Evolutionary conservation across 2,329 filamentous ascomycete species (phyloP).

Genomic region (Elsinoe perseae): DNA sequence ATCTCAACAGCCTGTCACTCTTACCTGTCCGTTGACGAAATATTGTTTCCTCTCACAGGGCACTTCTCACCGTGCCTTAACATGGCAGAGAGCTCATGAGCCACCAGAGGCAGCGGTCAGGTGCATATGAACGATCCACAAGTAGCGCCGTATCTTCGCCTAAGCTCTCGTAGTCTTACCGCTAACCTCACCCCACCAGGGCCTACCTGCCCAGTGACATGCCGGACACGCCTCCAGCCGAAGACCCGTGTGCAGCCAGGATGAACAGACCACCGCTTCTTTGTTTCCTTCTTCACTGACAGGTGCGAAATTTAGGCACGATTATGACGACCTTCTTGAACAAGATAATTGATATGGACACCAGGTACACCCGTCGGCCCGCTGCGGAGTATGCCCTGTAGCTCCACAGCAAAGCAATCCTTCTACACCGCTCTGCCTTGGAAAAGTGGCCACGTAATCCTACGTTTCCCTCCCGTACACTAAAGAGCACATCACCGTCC

Average conservation of each 20-base stretch:
- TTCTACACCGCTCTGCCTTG: conserved; percentile 7
- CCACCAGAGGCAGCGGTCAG: conserved; percentile 5
- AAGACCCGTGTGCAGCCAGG: conserved; percentile 1
- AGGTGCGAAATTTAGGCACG: not conserved
- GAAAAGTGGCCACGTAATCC: conserved; percentile 2
- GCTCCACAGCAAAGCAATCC: not conserved
- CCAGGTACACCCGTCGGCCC: conserved; percentile 3
- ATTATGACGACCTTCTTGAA: conserved; percentile 5
- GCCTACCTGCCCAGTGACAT: not conserved
- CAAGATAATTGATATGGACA: not conserved
- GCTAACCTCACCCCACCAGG: not conserved
- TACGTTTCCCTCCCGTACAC: too few relatives aligned
- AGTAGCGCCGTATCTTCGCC: conserved; percentile 3
- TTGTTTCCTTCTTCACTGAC: not conserved
- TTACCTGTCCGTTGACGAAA: not conserved
- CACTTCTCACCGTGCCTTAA: conserved; percentile 9
- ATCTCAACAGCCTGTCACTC: not conserved
- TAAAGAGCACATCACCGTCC: not conserved
- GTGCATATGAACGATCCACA: not conserved
- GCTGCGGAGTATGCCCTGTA: conserved; percentile 3
- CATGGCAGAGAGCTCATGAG: not conserved
- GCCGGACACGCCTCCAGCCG: conserved; percentile 5
- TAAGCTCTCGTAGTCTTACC: conserved; percentile 1
- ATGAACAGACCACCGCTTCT: conserved; percentile 11
- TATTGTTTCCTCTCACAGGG: not conserved